Conservation (phyloP, 352 stramenopile species). For the Phytophthora ohioensis region DNA sequence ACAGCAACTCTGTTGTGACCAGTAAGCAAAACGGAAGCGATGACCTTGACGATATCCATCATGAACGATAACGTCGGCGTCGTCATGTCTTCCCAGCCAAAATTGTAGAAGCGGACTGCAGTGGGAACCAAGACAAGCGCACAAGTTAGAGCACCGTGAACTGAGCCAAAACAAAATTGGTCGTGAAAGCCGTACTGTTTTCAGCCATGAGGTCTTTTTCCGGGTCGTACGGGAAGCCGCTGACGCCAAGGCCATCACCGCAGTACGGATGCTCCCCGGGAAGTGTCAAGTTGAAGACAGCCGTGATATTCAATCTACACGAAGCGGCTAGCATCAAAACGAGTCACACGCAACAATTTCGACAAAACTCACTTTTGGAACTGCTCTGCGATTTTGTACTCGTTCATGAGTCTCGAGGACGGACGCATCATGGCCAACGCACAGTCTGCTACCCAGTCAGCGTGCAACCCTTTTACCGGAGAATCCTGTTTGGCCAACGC, state of each 20-base stretch:
- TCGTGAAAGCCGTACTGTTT: constrained; percentile 63
- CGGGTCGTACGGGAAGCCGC: constrained; percentile 90
- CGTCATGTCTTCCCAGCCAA: constrained; percentile 94
- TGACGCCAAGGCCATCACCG: constrained; percentile 78
- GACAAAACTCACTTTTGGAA: constrained; percentile 69
- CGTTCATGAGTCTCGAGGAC: constrained; percentile 82
- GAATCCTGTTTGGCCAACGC: constrained; percentile 78
- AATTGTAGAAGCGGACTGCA: constrained; percentile 92
- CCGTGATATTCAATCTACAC: constrained; percentile 77
- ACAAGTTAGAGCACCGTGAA: background rate
- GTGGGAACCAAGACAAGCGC: background rate
- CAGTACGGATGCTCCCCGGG: constrained; percentile 92
- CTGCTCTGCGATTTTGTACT: constrained; percentile 82
- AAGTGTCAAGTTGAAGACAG: constrained; percentile 92
- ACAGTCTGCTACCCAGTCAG: constrained; percentile 88
- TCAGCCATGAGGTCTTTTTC: constrained; percentile 89
- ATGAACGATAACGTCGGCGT: constrained; percentile 86
- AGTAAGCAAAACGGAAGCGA: constrained; percentile 74
- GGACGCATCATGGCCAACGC: constrained; percentile 92
- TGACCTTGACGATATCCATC: constrained; percentile 90
- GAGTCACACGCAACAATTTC: background rate
- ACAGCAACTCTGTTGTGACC: constrained; percentile 81
- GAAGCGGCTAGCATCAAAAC: background rate
- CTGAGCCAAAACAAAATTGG: no score
- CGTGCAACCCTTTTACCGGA: constrained; percentile 81